Percentiles rank a stretch among this genome's conserved stretches.
phyloP scores from a whole-genome alignment of 768 basidiomycete species.

The Exsudoporus frostii region DNA sequence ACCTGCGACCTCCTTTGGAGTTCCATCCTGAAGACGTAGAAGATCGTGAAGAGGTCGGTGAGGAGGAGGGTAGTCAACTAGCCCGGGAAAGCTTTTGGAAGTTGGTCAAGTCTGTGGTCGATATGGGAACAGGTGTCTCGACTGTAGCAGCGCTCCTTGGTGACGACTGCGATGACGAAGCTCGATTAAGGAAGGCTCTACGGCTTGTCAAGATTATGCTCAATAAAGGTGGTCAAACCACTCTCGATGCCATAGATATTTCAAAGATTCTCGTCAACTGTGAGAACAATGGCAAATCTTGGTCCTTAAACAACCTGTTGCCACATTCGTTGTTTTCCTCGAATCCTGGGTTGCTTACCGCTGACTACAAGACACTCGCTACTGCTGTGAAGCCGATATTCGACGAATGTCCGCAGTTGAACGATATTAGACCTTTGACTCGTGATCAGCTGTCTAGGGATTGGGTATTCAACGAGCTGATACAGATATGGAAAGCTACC shows the following conservation, averaged over 20 bases:
- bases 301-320: conserved; percentile 49
- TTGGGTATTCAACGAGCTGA: conserved; percentile 51
- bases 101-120: conserved; percentile 49
- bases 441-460: conserved; percentile 52
- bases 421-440: conserved; percentile 56
- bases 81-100: conserved; percentile 44
- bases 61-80: conserved; percentile 25
- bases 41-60: conserved; percentile 10
- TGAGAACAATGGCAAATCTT: conserved; percentile 35
- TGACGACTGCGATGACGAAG: conserved; percentile 38
- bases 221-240: conserved; percentile 46
- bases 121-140: conserved; percentile 56
- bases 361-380: conserved; percentile 48
- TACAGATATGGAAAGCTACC: conserved; percentile 53
- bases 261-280: conserved; percentile 39
- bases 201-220: conserved; percentile 56
- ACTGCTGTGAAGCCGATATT: conserved; percentile 49
- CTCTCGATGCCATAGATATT: conserved; percentile 54
- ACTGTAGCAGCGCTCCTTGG: conserved; percentile 55
- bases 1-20: conserved; percentile 50
- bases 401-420: conserved; percentile 49
- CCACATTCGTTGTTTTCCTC: conserved; percentile 55
- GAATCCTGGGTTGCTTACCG: conserved; percentile 51
- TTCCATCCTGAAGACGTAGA: conserved; percentile 24
- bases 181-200: conserved; percentile 43